Evolutionary conservation across 805 yeast genomes (phyloP), one percentile per base, ranked within the genome.

Genomic region (Monosporozyma solicola): DNA sequence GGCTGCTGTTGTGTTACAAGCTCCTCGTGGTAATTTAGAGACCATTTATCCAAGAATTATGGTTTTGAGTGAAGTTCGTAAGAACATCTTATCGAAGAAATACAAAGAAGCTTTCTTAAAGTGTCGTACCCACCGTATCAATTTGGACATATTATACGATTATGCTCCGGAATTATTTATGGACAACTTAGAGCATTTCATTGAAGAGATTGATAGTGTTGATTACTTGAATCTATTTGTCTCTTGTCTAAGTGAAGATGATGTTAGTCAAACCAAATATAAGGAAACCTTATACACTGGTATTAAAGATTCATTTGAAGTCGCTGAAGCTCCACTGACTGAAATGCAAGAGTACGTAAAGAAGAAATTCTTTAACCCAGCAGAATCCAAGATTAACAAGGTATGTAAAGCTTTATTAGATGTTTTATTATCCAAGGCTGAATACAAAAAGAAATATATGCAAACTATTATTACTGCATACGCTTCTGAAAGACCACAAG

Each of bases 11-110:
- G 82, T 88, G 3, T 74, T 94, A 51, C 97, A 94, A 68, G 97
- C 97, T 4, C 95, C 95, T 54, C 80, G 99, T 66, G 99, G 99
- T 56, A 94, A 94, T 63, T 72, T 94, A 59, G 99, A 94, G 68
- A 90, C 98, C 0, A 86, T 94, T 20, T 84, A 82, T 62, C 99
- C 99, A 13, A 78, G 99, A 67, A 86, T 94, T 47, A 83, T 94
- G 85, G 95, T 92, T 3, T 72, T 94, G 41, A 78, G 87, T 11
- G 94, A 85, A 24, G 95, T 94, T 27, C 79, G 99, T 58, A 74
- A 77, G 35, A 76, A 77, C 58, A 88, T 94, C 55, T 73, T 77
- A 35, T 70, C 73, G 0, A 74, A 70, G 53, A 72, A 80, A 37
- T 94, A 85, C 62, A 73, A 71, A 48, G 75, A 75, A n/a, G 99